A percentile compares a stretch with the other conserved stretches of the same genome.
phyloP scores from a whole-genome alignment of 1,284 basidiomycete species.

The Malassezia globosa region DNA sequence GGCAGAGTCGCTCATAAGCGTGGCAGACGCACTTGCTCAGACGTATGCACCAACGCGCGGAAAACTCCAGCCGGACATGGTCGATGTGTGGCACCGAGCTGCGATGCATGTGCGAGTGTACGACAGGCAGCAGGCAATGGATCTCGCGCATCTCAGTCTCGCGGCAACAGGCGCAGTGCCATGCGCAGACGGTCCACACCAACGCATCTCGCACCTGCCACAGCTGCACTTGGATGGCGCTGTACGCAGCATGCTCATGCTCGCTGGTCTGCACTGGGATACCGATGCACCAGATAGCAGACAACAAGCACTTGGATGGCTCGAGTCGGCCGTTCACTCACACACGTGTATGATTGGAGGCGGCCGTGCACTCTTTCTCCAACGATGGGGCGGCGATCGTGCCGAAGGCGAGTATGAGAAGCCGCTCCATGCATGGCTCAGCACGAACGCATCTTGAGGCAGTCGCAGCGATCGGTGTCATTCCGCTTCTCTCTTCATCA shows the following conservation, averaged over 20 bases:
- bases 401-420: neutral
- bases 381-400: constrained; percentile 22
- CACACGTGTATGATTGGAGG: constrained; percentile 39
- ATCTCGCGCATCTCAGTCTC: constrained; percentile 19
- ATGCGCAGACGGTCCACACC: neutral
- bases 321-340: constrained; percentile 27
- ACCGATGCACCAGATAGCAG: neutral
- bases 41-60: constrained; percentile 28
- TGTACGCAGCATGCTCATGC: constrained; percentile 26
- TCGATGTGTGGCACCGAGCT: constrained; percentile 24
- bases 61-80: constrained; percentile 30
- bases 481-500: neutral
- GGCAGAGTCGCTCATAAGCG: constrained; percentile 21
- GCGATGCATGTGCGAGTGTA: constrained; percentile 25
- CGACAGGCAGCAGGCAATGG: constrained; percentile 18
- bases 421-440: neutral
- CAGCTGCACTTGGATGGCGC: constrained; percentile 34
- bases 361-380: constrained; percentile 29
- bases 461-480: too few relatives aligned
- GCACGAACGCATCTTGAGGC: neutral
- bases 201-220: constrained; percentile 21
- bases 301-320: constrained; percentile 20
- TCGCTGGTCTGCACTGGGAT: constrained; percentile 15
- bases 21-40: constrained; percentile 21
- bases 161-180: constrained; percentile 21